phyloP scores from a whole-genome alignment of 495 filamentous ascomycete genomes.

The Tuber umbilicatum region DNA sequence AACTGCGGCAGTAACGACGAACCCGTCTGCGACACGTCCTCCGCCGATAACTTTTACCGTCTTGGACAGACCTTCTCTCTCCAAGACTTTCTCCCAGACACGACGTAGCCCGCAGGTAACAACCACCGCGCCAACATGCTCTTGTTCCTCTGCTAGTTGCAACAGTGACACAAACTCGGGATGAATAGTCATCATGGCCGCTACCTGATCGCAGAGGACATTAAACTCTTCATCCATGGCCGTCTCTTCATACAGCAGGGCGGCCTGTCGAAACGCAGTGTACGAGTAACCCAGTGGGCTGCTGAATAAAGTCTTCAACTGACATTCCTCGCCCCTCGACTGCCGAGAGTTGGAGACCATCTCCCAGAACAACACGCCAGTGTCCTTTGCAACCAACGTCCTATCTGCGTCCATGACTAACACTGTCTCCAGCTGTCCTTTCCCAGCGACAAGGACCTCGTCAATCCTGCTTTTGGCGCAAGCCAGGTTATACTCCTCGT shows the following conservation, averaged over 20 bases:
- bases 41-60: constrained; percentile 53
- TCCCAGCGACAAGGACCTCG: constrained; percentile 35
- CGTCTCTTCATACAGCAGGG: constrained; percentile 52
- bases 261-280: constrained; percentile 53
- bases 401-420: constrained; percentile 57
- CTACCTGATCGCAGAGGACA: constrained; percentile 47
- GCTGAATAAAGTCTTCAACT: constrained; percentile 51
- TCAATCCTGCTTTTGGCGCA: constrained; percentile 45
- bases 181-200: constrained; percentile 47
- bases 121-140: constrained; percentile 51
- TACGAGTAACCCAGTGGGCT: constrained; percentile 52
- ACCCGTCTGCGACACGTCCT: constrained; percentile 49
- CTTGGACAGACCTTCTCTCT: constrained; percentile 46
- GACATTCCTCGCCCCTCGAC: constrained; percentile 18
- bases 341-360: constrained; percentile 21
- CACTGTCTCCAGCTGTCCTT: constrained; percentile 44
- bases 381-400: constrained; percentile 53
- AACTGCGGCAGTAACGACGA: constrained; percentile 51
- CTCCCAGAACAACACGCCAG: constrained; percentile 53
- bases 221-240: constrained; percentile 48
- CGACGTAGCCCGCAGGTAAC: constrained; percentile 53
- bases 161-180: constrained; percentile 51
- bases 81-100: constrained; percentile 56
- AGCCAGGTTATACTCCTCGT: constrained; percentile 45
- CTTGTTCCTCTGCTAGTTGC: constrained; percentile 38